Percentiles rank a stretch among this genome's conserved stretches.
phyloP scores from a whole-genome alignment of 768 basidiomycete genomes.

The Mycena leptocephala region DNA sequence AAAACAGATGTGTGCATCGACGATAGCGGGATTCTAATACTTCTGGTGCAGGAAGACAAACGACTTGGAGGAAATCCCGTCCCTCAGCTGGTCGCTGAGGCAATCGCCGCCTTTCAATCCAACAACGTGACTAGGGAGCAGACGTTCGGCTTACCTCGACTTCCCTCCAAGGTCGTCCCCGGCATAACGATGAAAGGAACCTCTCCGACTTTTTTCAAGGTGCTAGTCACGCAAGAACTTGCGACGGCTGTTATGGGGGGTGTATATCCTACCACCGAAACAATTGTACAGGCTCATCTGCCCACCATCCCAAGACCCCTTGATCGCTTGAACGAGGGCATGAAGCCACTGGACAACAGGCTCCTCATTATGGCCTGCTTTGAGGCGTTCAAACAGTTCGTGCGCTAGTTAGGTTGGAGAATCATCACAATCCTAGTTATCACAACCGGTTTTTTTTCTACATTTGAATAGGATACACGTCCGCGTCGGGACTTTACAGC shows the following conservation, averaged over 20 bases:
- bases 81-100: conserved; percentile 44
- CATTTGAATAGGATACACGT: neutral
- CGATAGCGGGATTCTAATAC: conserved; percentile 31
- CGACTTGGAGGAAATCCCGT: conserved; percentile 25
- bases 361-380: conserved; percentile 44
- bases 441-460: neutral
- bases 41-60: conserved; percentile 48
- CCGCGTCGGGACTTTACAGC: neutral
- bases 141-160: conserved; percentile 28
- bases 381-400: conserved; percentile 50
- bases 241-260: conserved; percentile 32
- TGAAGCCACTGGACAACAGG: conserved; percentile 51
- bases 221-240: conserved; percentile 43
- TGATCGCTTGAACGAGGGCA: conserved; percentile 44
- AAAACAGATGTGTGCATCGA: conserved; percentile 51
- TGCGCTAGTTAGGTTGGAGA: conserved; percentile 1
- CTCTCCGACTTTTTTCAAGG: conserved; percentile 48
- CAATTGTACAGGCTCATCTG: conserved; percentile 39
- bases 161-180: conserved; percentile 41
- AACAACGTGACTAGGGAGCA: conserved; percentile 44
- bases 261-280: conserved; percentile 35
- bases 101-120: conserved; percentile 43
- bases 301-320: conserved; percentile 40
- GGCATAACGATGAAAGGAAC: conserved; percentile 51
- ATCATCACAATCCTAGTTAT: too few relatives aligned